phyloP scores from a whole-genome alignment of 805 yeast species.

The Candida incommunis region DNA sequence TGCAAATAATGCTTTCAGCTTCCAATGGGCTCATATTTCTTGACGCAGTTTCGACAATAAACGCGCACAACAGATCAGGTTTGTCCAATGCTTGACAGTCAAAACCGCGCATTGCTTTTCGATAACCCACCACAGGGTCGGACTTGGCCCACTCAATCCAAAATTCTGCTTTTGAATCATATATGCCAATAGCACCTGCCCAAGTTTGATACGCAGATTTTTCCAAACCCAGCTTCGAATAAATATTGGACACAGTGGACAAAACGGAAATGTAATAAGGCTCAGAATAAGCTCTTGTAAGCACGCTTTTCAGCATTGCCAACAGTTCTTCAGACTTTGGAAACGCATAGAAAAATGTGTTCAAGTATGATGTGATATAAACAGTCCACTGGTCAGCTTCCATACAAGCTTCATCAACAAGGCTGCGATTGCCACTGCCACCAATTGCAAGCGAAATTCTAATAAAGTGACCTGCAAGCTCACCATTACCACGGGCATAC shows the following conservation, averaged over 20 bases:
- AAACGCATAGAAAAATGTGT: too few species aligned
- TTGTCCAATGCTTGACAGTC: neutral
- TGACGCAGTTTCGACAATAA: neutral
- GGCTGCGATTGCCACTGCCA: too few species aligned
- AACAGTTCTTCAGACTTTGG: too few species aligned
- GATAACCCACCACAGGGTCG: neutral
- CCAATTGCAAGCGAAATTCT: too few species aligned
- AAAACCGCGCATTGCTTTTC: neutral
- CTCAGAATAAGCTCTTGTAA: too few species aligned
- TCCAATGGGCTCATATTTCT: neutral
- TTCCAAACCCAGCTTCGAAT: neutral
- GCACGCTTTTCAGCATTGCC: too few species aligned
- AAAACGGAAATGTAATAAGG: too few species aligned
- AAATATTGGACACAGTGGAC: too few species aligned
- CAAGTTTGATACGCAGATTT: neutral
- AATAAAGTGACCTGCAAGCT: neutral
- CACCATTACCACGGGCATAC: neutral
- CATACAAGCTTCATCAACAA: too few species aligned
- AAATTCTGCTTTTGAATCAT: neutral
- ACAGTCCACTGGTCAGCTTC: too few species aligned
- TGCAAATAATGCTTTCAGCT: neutral
- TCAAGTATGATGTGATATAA: too few species aligned
- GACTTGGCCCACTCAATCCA: neutral
- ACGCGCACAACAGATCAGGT: neutral
- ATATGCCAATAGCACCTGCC: neutral